These are phyloP conservation scores for Phytopythium aichiense DNA, from an alignment of 352 stramenopile genomes.

Conservation along the genomic window DNA sequence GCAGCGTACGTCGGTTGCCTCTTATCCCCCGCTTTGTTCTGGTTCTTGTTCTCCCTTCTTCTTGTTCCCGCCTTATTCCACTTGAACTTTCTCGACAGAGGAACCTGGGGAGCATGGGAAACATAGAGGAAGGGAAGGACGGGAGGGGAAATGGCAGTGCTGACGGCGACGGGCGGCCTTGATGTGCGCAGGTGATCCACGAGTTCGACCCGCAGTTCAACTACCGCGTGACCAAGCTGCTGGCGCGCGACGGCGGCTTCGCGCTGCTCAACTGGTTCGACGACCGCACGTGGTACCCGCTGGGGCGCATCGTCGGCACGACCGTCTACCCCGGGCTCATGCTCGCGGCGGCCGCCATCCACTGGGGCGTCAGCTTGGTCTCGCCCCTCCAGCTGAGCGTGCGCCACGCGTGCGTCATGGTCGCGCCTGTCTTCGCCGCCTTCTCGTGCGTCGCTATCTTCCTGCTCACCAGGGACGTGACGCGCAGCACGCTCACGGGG, in stretches of 20 bases:
- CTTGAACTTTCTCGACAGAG: slow-evolving; percentile 1
- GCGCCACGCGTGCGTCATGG: slow-evolving; percentile 88
- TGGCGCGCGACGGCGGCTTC: slow-evolving; percentile 86
- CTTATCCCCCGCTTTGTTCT: neutral
- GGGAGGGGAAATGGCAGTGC: neutral
- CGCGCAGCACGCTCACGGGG: slow-evolving; percentile 51
- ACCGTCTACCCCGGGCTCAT: slow-evolving; percentile 94
- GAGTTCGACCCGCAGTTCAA: slow-evolving; percentile 98
- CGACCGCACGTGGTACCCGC: slow-evolving; percentile 93
- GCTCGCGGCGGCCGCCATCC: slow-evolving; percentile 70
- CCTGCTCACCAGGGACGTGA: slow-evolving; percentile 84
- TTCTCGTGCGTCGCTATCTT: slow-evolving; percentile 85
- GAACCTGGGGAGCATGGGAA: neutral
- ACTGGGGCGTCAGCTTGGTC: slow-evolving; percentile 41
- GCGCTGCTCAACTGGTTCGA: slow-evolving; percentile 99
- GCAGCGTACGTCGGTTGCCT: slow-evolving; percentile 49
- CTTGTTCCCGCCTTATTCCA: too few species aligned
- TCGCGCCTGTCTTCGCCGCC: slow-evolving; percentile 87
- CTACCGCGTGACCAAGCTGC: slow-evolving; percentile 96
- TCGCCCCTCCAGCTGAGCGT: slow-evolving; percentile 41
- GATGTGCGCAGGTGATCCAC: slow-evolving; percentile 71
- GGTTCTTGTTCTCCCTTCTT: neutral
- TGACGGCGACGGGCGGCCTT: neutral
- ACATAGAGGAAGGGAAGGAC: neutral
- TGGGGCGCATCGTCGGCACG: slow-evolving; percentile 89